Evolutionary conservation across 2,329 filamentous ascomycete species (phyloP), one percentile per base, ranked within the genome.

Genomic region (Rutstroemia sp.): DNA sequence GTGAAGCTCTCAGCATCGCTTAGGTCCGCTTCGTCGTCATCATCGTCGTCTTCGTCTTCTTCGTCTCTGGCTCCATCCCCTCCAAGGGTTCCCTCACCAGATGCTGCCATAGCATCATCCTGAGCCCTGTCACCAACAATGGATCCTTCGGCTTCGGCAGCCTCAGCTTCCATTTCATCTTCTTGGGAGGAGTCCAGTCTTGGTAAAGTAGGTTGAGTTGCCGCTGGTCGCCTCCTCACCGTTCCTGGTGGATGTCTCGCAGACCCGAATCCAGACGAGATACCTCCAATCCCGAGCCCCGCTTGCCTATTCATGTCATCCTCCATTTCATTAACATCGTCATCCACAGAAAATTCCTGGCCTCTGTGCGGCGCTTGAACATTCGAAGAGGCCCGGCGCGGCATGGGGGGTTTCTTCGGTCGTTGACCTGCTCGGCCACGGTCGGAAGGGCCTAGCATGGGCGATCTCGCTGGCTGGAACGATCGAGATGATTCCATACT

Each of bases 1-100:
- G 94, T 99, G 71, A 99, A 99, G 75, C 92, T 97, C 74, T 96
- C 94, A 1, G 94, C 88, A 65, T 97, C 94, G 71, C 92, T 96
- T 52, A 92, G 68, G 58, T 88, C 84, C 58, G 75, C 84, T 34
- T 88, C 86, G 19, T 88, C 87, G 9, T 87, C 83, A 44, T 80
- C 81, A 48, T 81, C 80, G 38, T 72, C 70, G 62, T 74, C 72
- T 39, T 72, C 70, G 61, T 74, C 72, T 5, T 72, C 70, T 61
- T 74, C 72, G 8, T 67, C 66, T 59, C 58, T 69, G 59, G 66
- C 68, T 25, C 79, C 76, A 41, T 77, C 75, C 39, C 59, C 37
- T 9, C 49, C 62, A 41, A 65, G 52, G 25, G 65, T 66, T 7
- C 59, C 66, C 14, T 66, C 65, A 2, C 54, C 62, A 14, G 60